These are phyloP conservation scores for Aspergillus avenaceus DNA, from an alignment of 495 filamentous ascomycete genomes.

Conservation along the genomic window DNA sequence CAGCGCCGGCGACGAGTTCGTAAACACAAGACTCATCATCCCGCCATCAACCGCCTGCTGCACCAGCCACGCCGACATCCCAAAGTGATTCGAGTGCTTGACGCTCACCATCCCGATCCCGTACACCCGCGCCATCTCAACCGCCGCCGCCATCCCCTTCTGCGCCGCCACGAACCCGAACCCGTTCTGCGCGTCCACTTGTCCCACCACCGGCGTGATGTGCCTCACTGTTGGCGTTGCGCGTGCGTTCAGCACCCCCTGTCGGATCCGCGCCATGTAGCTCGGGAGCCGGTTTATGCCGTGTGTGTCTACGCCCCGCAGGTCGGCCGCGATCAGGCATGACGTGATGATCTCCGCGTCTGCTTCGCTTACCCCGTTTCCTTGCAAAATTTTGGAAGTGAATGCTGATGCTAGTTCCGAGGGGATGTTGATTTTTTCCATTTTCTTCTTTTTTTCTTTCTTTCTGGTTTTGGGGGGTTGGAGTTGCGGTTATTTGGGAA, in stretches of 20 bases:
- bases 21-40: conserved; percentile 76
- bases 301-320: conserved; percentile 75
- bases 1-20: conserved; percentile 70
- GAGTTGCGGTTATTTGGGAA: no score
- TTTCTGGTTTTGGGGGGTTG: no score
- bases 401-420: no score
- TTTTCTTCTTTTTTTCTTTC: no score
- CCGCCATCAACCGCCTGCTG: conserved; percentile 66
- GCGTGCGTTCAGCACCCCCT: conserved; percentile 55
- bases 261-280: conserved; percentile 67
- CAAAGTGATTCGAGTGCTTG: conserved; percentile 76
- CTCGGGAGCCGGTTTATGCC: conserved; percentile 72
- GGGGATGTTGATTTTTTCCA: no score
- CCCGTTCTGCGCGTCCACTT: conserved; percentile 66
- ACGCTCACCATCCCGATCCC: conserved; percentile 72
- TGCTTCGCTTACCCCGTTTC: conserved; percentile 51
- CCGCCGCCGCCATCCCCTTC: conserved; percentile 57
- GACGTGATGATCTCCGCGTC: conserved; percentile 57
- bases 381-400: conserved; percentile 46
- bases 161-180: conserved; percentile 69
- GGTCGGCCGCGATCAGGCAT: conserved; percentile 66
- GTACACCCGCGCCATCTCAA: conserved; percentile 57
- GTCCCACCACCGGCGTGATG: conserved; percentile 63
- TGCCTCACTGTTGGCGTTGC: conserved; percentile 53
- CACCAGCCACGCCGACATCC: conserved; percentile 76